Percentiles rank a stretch among this genome's conserved stretches.
Conservation (phyloP, 192 early-diverging fungal species). For the Spizellomyces sp. region DNA sequence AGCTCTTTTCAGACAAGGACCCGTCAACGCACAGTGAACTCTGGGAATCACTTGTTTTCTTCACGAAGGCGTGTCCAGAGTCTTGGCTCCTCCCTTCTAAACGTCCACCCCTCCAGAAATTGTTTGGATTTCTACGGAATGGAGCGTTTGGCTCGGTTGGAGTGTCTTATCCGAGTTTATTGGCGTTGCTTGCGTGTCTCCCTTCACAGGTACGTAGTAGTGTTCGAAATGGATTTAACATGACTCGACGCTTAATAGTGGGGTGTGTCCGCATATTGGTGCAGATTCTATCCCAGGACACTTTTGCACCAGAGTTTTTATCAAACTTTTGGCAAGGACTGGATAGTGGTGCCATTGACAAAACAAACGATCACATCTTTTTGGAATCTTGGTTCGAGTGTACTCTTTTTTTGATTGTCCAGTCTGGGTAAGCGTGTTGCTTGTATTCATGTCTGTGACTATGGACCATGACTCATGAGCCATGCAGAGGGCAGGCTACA, state of each 20-base stretch:
- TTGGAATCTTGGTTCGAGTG: slow-evolving; percentile 70
- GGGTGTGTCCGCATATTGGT: background rate
- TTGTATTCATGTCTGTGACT: background rate
- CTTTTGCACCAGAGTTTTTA: slow-evolving; percentile 65
- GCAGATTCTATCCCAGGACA: slow-evolving; percentile 34
- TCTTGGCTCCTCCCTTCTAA: slow-evolving; percentile 49
- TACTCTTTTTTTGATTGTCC: slow-evolving; percentile 41
- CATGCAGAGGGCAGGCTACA: background rate
- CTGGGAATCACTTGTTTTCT: slow-evolving; percentile 84
- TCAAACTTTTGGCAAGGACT: slow-evolving; percentile 59
- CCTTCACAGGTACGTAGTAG: slow-evolving; percentile 47
- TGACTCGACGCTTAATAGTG: background rate
- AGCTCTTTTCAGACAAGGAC: slow-evolving; percentile 77
- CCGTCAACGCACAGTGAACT: slow-evolving; percentile 71
- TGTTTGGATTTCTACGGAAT: slow-evolving; percentile 70
- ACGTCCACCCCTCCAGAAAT: slow-evolving; percentile 61
- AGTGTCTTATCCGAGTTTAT: slow-evolving; percentile 74
- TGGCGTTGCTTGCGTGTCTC: slow-evolving; percentile 70
- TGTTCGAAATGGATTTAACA: background rate
- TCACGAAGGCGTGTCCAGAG: slow-evolving; percentile 57
- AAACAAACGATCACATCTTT: slow-evolving; percentile 47
- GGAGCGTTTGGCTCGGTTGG: slow-evolving; percentile 67
- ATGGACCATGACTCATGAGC: too few relatives aligned
- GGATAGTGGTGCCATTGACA: slow-evolving; percentile 49
- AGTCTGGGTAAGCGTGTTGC: background rate